phyloP scores from a whole-genome alignment of 345 rosid species.

The Sonneratia caseolaris region DNA sequence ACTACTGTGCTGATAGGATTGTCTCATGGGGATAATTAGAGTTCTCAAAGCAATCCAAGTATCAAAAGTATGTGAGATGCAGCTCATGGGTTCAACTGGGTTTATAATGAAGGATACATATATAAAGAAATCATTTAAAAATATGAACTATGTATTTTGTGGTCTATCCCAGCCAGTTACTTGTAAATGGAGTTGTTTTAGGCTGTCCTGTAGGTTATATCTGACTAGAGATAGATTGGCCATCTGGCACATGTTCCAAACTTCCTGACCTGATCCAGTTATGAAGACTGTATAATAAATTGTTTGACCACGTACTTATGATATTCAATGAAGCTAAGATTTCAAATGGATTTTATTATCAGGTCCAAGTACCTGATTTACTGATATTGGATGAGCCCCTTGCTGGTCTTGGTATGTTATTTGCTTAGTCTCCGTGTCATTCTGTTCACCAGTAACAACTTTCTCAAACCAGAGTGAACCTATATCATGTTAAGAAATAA shows the following conservation, averaged over 20 bases:
- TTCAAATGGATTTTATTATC: constrained; percentile 4
- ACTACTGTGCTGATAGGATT: neutral
- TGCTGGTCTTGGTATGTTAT: constrained; percentile 80
- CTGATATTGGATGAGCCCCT: constrained; percentile 91
- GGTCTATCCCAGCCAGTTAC: neutral
- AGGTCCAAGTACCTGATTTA: constrained; percentile 81
- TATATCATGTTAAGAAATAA: neutral
- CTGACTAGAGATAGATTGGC: neutral
- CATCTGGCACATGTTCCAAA: neutral
- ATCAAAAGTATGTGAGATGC: neutral
- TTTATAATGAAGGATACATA: neutral
- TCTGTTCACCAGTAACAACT: constrained; percentile 3
- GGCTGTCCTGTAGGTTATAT: neutral
- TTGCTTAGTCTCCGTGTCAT: constrained; percentile 7
- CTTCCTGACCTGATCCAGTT: neutral
- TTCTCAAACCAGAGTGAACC: neutral
- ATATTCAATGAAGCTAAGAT: neutral
- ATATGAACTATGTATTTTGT: neutral
- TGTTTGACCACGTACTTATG: neutral
- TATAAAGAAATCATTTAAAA: neutral
- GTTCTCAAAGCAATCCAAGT: neutral
- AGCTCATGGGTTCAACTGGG: neutral
- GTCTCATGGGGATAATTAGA: neutral
- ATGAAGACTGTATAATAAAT: neutral
- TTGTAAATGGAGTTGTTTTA: neutral